phyloP scores from a whole-genome alignment of 352 stramenopile genomes.

The Phytopythium helicoides region DNA sequence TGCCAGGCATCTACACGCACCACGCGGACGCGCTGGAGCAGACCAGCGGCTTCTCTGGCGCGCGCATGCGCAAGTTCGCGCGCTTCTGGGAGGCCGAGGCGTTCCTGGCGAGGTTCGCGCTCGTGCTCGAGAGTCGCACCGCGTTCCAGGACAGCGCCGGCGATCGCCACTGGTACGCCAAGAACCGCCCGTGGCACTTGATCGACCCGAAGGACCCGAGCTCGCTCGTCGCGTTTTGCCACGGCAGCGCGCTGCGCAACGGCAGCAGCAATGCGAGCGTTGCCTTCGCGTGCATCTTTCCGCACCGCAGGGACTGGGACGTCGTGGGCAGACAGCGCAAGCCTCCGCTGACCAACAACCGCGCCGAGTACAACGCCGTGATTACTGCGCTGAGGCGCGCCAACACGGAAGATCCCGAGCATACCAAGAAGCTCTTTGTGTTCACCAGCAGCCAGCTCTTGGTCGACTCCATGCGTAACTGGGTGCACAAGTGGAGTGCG shows the following conservation, averaged over 20 bases:
- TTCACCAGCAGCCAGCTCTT: slow-evolving; percentile 15
- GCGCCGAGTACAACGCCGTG: slow-evolving; percentile 15
- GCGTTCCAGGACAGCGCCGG: neutral
- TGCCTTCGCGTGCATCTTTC: slow-evolving; percentile 1
- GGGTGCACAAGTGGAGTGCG: slow-evolving; percentile 15
- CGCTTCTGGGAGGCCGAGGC: slow-evolving; percentile 2
- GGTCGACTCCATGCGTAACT: slow-evolving; percentile 16
- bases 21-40: neutral
- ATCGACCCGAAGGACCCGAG: neutral
- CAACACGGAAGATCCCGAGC: slow-evolving; percentile 11
- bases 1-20: slow-evolving; percentile 1
- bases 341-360: slow-evolving; percentile 5
- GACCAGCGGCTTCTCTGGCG: neutral
- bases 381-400: slow-evolving; percentile 13
- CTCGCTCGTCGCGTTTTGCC: slow-evolving; percentile 7
- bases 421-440: slow-evolving; percentile 12
- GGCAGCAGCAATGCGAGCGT: neutral
- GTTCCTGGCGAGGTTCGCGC: neutral
- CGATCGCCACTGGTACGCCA: neutral
- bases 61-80: neutral
- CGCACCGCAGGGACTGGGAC: neutral
- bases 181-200: slow-evolving; percentile 9
- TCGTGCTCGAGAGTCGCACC: neutral
- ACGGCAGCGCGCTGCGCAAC: slow-evolving; percentile 11
- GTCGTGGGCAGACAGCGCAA: neutral